Conservation (phyloP, 805 yeast species). For the Kodamaea laetipori region DNA sequence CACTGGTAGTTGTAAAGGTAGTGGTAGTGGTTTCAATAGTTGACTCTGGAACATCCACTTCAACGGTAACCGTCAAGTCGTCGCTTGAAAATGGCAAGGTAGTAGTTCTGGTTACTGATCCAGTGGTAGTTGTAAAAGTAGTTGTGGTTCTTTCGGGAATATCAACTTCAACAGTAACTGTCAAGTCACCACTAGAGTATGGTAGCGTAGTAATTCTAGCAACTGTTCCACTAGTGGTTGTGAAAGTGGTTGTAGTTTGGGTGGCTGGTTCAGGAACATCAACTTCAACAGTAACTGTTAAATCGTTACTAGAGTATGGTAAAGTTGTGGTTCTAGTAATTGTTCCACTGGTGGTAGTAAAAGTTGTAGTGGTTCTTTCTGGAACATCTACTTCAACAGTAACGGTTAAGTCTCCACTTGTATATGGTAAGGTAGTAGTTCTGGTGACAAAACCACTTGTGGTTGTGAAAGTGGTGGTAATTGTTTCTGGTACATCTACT, state of each 20-base stretch:
- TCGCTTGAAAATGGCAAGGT: slow-evolving; percentile 9
- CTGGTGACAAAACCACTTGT: slow-evolving; percentile 6
- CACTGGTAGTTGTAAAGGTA: slow-evolving; percentile 6
- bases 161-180: slow-evolving; percentile 6
- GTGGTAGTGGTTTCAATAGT: slow-evolving; percentile 1
- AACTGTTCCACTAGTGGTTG: neutral
- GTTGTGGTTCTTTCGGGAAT: slow-evolving; percentile 1
- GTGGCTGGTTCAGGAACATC: neutral
- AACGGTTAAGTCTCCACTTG: slow-evolving; percentile 2
- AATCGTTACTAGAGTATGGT: slow-evolving; percentile 1
- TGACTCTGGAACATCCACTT: slow-evolving; percentile 2
- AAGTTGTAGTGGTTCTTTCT: neutral
- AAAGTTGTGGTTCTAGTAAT: slow-evolving; percentile 9
- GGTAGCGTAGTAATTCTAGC: slow-evolving; percentile 6
- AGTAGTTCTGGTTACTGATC: neutral
- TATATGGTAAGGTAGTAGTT: slow-evolving; percentile 9
- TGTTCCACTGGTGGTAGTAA: slow-evolving; percentile 2
- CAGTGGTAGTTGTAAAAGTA: neutral
- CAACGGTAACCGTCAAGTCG: slow-evolving; percentile 7
- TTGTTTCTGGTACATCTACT: slow-evolving; percentile 2
- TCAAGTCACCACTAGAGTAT: slow-evolving; percentile 7
- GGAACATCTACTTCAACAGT: slow-evolving; percentile 9
- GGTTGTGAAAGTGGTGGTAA: slow-evolving; percentile 1
- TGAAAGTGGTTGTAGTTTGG: slow-evolving; percentile 1
- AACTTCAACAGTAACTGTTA: slow-evolving; percentile 7